Conservation (phyloP, 2,329 filamentous ascomycete genomes). For the Xylaria sp. region DNA sequence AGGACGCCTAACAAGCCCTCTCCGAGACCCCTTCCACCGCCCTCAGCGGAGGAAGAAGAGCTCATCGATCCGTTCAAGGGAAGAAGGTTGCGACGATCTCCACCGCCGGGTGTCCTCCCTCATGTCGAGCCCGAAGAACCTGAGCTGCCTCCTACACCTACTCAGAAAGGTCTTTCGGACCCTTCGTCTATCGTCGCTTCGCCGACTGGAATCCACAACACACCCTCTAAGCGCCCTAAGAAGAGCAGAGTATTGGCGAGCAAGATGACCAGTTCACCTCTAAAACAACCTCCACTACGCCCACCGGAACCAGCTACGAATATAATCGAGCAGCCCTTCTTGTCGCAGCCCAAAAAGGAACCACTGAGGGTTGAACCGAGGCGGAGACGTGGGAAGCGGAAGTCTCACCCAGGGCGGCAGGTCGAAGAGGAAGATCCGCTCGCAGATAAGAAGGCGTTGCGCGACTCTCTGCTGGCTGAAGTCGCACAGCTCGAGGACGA, state of each 20-base stretch:
- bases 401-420: constrained; percentile 55
- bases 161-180: constrained; percentile 61
- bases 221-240: constrained; percentile 63
- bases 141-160: constrained; percentile 70
- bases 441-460: constrained; percentile 61
- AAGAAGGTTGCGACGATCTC: constrained; percentile 53
- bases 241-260: constrained; percentile 55
- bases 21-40: constrained; percentile 60
- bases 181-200: constrained; percentile 63
- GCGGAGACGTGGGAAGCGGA: constrained; percentile 38
- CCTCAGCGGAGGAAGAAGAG: constrained; percentile 57
- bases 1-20: constrained; percentile 57
- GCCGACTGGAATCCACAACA: constrained; percentile 69
- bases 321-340: constrained; percentile 17
- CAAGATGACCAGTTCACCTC: constrained; percentile 60
- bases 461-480: constrained; percentile 66
- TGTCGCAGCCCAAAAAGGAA: constrained; percentile 25
- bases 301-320: constrained; percentile 38
- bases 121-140: constrained; percentile 62
- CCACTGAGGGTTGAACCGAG: constrained; percentile 32
- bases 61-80: constrained; percentile 56
- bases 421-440: constrained; percentile 57
- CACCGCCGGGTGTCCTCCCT: constrained; percentile 50
- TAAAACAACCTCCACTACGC: constrained; percentile 58
- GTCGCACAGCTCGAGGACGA: constrained; percentile 68